Evolutionary conservation across 108 stramenopile genomes (phyloP).

Genomic region (Cyclotella cryptica): DNA sequence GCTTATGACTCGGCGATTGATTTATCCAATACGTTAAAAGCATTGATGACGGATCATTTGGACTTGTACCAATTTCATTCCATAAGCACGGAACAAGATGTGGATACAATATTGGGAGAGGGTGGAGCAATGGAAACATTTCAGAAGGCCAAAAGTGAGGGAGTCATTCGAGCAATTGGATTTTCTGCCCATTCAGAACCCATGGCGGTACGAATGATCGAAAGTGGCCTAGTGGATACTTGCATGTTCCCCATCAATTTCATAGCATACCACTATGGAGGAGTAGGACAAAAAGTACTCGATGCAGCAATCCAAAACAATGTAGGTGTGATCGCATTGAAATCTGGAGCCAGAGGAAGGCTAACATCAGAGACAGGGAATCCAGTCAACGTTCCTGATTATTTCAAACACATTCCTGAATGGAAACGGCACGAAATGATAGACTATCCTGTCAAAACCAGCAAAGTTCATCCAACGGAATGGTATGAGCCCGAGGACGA

Average conservation of each 20-base stretch:
- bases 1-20: slow-evolving; percentile 25
- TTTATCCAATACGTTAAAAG: slow-evolving; percentile 42
- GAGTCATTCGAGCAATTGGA: slow-evolving; percentile 44
- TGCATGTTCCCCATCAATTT: slow-evolving; percentile 61
- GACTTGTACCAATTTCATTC: slow-evolving; percentile 58
- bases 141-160: slow-evolving; percentile 25
- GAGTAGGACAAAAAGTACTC: slow-evolving; percentile 41
- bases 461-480: slow-evolving; percentile 33
- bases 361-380: slow-evolving; percentile 31
- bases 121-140: slow-evolving; percentile 57
- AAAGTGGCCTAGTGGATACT: slow-evolving; percentile 45
- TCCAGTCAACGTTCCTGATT: slow-evolving; percentile 30
- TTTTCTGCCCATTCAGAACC: slow-evolving; percentile 49
- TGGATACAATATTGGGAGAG: slow-evolving; percentile 31
- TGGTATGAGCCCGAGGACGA: slow-evolving; percentile 60
- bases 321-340: slow-evolving; percentile 49
- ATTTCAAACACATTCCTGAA: slow-evolving; percentile 49
- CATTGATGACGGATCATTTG: slow-evolving; percentile 45
- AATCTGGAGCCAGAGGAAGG: slow-evolving; percentile 45
- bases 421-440: slow-evolving; percentile 59
- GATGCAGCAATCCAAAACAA: slow-evolving; percentile 42
- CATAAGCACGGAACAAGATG: slow-evolving; percentile 42
- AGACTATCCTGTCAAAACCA: slow-evolving; percentile 44
- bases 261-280: slow-evolving; percentile 43
- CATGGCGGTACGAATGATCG: slow-evolving; percentile 49